phyloP scores from a whole-genome alignment of 2,329 filamentous ascomycete genomes.

The Furcasterigmium sp. region DNA sequence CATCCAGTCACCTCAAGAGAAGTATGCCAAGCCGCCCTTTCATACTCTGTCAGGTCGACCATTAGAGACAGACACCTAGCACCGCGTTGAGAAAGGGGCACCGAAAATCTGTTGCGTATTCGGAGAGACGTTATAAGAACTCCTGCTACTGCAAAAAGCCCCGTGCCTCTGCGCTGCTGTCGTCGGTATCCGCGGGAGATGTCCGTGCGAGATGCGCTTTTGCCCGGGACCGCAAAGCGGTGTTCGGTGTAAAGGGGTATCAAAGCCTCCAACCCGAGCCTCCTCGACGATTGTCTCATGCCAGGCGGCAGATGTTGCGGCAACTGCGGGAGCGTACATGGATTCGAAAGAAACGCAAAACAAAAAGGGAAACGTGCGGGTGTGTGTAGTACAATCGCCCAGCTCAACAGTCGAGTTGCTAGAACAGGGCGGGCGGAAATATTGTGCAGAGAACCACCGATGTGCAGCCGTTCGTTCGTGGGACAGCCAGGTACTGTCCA shows the following conservation, averaged over 20 bases:
- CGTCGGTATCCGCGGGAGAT: not conserved
- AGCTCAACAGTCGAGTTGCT: slow-evolving; percentile 8
- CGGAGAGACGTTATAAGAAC: not conserved
- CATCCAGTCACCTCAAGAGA: too few species aligned
- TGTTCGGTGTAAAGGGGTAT: slow-evolving; percentile 8
- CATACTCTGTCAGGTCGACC: too few species aligned
- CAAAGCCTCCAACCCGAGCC: slow-evolving; percentile 13
- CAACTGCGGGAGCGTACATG: slow-evolving; percentile 11
- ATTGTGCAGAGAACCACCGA: slow-evolving; percentile 10
- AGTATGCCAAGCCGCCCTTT: too few species aligned
- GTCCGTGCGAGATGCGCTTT: not conserved
- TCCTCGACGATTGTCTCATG: slow-evolving; percentile 10
- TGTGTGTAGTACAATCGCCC: slow-evolving; percentile 13
- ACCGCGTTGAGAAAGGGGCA: not conserved
- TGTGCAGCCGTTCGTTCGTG: not conserved
- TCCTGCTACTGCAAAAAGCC: slow-evolving; percentile 1
- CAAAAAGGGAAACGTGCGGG: slow-evolving; percentile 10
- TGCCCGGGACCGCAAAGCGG: not conserved
- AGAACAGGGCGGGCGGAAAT: slow-evolving; percentile 6
- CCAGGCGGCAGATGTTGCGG: slow-evolving; percentile 9
- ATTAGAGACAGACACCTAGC: too few species aligned
- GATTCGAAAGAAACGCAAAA: slow-evolving; percentile 9
- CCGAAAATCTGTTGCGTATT: not conserved
- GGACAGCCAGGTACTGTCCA: not conserved
- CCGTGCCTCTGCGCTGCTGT: not conserved